These are phyloP conservation scores for Ophiobolus disseminans DNA, from an alignment of 2,329 filamentous ascomycete species.

Conservation along the genomic window DNA sequence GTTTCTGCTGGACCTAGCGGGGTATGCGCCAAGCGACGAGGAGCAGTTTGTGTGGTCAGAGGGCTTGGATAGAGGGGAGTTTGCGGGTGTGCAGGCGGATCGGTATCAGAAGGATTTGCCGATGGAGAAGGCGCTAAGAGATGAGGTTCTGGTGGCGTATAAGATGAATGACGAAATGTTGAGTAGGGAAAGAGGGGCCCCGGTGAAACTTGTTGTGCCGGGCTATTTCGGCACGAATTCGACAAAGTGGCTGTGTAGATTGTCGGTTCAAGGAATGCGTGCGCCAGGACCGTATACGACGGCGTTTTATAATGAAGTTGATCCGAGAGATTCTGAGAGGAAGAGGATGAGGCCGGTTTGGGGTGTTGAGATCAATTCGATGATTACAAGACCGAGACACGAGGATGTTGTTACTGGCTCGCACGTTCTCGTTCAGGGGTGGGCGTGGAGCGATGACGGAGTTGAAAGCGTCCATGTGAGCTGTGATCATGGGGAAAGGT, in stretches of 20 bases:
- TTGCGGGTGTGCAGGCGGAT: slow-evolving; percentile 31
- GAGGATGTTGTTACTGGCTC: slow-evolving; percentile 5
- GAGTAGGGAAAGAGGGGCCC: slow-evolving; percentile 33
- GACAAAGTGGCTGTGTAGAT: slow-evolving; percentile 40
- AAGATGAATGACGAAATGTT: slow-evolving; percentile 33
- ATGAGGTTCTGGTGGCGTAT: slow-evolving; percentile 39
- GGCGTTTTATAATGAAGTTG: slow-evolving; percentile 35
- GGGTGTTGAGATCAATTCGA: slow-evolving; percentile 36
- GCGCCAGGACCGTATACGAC: slow-evolving; percentile 36
- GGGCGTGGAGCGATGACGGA: slow-evolving; percentile 35
- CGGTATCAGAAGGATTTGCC: slow-evolving; percentile 45
- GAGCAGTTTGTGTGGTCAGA: slow-evolving; percentile 38
- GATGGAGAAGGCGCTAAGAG: slow-evolving; percentile 26
- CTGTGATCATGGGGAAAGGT: slow-evolving; percentile 17
- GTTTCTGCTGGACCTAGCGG: slow-evolving; percentile 29
- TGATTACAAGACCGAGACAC: slow-evolving; percentile 30
- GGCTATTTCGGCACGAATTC: slow-evolving; percentile 45
- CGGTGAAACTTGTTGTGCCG: slow-evolving; percentile 40
- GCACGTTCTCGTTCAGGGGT: slow-evolving; percentile 23
- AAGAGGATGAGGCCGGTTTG: slow-evolving; percentile 30
- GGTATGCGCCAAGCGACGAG: slow-evolving; percentile 6
- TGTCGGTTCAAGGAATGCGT: slow-evolving; percentile 24
- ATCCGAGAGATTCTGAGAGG: slow-evolving; percentile 13
- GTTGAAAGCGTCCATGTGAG: slow-evolving; percentile 29
- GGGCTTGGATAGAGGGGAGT: slow-evolving; percentile 36